phyloP scores from a whole-genome alignment of 108 stramenopile genomes.

The Cyclotella baltica region DNA sequence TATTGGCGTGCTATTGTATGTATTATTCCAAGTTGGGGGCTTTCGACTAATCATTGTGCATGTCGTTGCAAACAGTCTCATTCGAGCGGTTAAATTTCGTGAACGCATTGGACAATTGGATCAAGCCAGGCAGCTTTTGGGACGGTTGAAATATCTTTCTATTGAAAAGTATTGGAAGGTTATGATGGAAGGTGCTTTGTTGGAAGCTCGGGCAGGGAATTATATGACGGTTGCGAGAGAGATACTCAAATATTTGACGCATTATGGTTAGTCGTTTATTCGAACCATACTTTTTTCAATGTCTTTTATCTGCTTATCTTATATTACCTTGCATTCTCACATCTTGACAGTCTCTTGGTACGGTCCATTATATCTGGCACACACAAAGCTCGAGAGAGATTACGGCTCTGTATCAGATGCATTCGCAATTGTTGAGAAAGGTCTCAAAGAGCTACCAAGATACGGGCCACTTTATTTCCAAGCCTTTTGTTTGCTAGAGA shows the following conservation, averaged over 20 bases:
- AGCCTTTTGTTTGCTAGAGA: conserved; percentile 91
- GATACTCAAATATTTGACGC: conserved; percentile 51
- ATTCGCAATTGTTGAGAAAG: conserved; percentile 90
- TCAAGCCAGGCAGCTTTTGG: conserved; percentile 83
- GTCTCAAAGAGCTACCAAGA: conserved; percentile 90
- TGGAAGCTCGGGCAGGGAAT: conserved; percentile 96
- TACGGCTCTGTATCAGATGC: conserved; percentile 82
- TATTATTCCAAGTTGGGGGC: too few species aligned
- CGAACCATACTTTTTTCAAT: not conserved
- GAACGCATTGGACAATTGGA: conserved; percentile 83
- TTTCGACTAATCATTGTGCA: too few species aligned
- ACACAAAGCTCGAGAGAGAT: conserved; percentile 91
- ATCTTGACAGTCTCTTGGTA: conserved; percentile 89
- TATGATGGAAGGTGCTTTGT: conserved; percentile 94
- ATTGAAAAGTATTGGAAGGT: conserved; percentile 95
- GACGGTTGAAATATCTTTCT: conserved; percentile 86
- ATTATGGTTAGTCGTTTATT: too few species aligned
- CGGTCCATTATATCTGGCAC: conserved; percentile 96
- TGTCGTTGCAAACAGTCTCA: conserved; percentile 49
- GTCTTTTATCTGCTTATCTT: not conserved
- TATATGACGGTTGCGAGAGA: conserved; percentile 76
- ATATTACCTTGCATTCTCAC: not conserved
- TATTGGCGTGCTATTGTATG: too few species aligned
- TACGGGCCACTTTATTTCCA: conserved; percentile 98
- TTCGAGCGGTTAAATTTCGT: conserved; percentile 91